phyloP scores from a whole-genome alignment of 73 alveolate species.

The Uronychia binucleata region DNA sequence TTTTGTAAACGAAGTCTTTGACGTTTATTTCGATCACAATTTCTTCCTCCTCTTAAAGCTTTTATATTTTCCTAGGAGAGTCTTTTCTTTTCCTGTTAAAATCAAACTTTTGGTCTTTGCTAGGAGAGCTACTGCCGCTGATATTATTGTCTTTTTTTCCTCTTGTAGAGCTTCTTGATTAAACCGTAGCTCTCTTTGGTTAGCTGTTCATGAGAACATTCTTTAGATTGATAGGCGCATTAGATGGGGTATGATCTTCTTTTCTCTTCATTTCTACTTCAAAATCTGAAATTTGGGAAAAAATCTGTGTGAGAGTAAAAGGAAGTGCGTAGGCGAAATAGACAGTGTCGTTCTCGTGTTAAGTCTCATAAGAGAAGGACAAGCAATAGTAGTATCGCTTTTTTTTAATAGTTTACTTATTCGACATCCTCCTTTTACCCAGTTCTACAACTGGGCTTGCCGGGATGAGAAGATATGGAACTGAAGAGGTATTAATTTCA shows the following conservation, averaged over 20 bases:
- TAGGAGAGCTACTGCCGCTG: background rate
- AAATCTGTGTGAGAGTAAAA: background rate
- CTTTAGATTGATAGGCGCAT: background rate
- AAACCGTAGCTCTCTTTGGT: background rate
- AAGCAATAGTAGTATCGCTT: background rate
- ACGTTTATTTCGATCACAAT: background rate
- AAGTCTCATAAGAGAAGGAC: background rate
- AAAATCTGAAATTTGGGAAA: background rate
- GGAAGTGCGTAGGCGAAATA: conserved; percentile 46
- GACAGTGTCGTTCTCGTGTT: conserved; percentile 18
- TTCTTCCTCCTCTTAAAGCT: background rate
- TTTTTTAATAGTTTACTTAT: conserved; percentile 38
- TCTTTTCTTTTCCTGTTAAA: background rate
- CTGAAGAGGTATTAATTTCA: conserved; percentile 24
- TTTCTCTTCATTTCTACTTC: background rate
- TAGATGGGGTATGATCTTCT: background rate
- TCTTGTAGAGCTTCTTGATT: too few species aligned
- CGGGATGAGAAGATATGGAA: too few species aligned
- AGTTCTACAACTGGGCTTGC: conserved; percentile 2
- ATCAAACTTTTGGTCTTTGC: background rate
- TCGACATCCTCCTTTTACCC: conserved; percentile 40
- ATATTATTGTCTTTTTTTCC: background rate
- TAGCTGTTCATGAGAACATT: background rate
- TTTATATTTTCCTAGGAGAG: background rate
- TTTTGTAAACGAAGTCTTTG: conserved; percentile 4